These are phyloP conservation scores for Ceratocystis cubensis DNA, from an alignment of 2,329 filamentous ascomycete species.

Conservation along the genomic window DNA sequence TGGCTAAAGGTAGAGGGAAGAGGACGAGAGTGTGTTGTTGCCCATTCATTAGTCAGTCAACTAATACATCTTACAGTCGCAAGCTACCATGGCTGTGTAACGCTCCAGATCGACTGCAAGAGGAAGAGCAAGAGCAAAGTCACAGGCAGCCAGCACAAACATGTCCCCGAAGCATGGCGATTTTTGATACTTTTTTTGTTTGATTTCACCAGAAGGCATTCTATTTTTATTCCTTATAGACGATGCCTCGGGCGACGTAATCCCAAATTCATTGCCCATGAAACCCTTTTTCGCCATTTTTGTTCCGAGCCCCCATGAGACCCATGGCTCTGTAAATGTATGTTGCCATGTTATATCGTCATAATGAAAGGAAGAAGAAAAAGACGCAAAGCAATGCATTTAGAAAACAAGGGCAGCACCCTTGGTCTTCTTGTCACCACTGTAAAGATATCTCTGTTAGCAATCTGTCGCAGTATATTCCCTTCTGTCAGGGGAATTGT, in stretches of 20 bases:
- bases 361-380: slow-evolving; percentile 34
- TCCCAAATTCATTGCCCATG: slow-evolving; percentile 28
- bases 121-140: background rate
- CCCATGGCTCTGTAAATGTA: slow-evolving; percentile 11
- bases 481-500: background rate
- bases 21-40: background rate
- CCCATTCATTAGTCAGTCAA: background rate
- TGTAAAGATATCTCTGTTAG: slow-evolving; percentile 37
- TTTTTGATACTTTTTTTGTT: slow-evolving; percentile 23
- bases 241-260: slow-evolving; percentile 30
- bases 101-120: background rate
- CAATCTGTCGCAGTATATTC: slow-evolving; percentile 21
- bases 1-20: background rate
- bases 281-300: slow-evolving; percentile 36
- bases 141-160: background rate
- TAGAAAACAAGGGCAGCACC: slow-evolving; percentile 99
- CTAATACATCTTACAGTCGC: background rate
- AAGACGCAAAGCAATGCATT: slow-evolving; percentile 38
- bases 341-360: slow-evolving; percentile 32
- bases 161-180: background rate
- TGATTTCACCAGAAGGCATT: slow-evolving; percentile 18
- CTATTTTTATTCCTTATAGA: slow-evolving; percentile 36
- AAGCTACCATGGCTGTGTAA: background rate
- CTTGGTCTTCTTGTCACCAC: slow-evolving; percentile 99
- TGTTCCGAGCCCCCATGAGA: slow-evolving; percentile 18